Conservation (phyloP, 2,329 filamentous ascomycete species). For the Ophiosphaerella narmari region DNA sequence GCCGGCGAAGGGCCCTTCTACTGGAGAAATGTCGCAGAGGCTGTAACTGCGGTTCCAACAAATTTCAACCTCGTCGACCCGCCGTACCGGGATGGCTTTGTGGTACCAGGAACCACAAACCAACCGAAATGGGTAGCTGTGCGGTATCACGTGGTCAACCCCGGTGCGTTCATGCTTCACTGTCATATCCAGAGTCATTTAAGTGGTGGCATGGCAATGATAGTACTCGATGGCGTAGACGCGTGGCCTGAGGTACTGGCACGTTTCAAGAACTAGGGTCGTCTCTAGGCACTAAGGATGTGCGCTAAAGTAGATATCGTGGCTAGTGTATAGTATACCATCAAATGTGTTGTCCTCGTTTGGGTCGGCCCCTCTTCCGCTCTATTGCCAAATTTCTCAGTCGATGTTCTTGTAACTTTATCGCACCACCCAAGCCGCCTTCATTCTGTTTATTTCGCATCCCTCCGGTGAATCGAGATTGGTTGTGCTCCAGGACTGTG, state of each 20-base stretch:
- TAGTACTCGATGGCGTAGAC: conserved; percentile 55
- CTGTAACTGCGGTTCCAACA: conserved; percentile 50
- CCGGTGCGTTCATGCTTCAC: conserved; percentile 56
- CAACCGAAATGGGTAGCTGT: conserved; percentile 49
- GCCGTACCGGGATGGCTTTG: conserved; percentile 57
- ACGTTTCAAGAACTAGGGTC: conserved; percentile 17
- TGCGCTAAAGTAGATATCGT: not conserved
- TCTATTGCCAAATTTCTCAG: not conserved
- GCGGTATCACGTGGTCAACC: conserved; percentile 53
- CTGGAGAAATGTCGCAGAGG: conserved; percentile 60
- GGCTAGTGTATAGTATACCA: conserved; percentile 7
- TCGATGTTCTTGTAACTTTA: not conserved
- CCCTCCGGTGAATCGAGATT: not conserved
- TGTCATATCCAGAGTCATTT: conserved; percentile 58
- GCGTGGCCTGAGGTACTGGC: conserved; percentile 47
- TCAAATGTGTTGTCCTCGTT: not conserved
- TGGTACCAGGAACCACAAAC: conserved; percentile 36
- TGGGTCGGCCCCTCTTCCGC: conserved; percentile 2
- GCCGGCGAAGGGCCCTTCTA: conserved; percentile 53
- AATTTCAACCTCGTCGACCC: conserved; percentile 64
- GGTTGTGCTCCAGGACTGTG: not conserved
- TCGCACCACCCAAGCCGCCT: not conserved
- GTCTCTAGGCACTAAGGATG: not conserved
- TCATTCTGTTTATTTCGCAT: not conserved
- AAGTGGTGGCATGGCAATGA: conserved; percentile 54